Conservation (phyloP, 1,284 basidiomycete species). For the Ganoderma sp. region DNA sequence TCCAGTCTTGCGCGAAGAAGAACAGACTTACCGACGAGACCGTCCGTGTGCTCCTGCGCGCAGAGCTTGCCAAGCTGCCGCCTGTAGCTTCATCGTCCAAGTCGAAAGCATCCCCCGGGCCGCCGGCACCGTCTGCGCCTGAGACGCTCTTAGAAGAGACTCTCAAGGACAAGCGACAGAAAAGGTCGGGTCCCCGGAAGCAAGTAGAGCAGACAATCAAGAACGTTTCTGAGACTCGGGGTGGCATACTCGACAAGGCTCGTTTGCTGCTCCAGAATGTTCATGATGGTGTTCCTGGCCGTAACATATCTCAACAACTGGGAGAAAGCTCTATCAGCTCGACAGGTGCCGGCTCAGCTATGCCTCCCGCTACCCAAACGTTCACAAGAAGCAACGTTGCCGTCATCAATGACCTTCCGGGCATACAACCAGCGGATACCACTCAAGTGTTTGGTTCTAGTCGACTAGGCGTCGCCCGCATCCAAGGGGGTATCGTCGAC, state of each 20-base stretch:
- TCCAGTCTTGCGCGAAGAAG: slow-evolving; percentile 71
- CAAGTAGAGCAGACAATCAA: slow-evolving; percentile 54
- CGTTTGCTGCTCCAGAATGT: slow-evolving; percentile 33
- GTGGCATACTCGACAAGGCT: slow-evolving; percentile 61
- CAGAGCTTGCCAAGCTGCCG: slow-evolving; percentile 47
- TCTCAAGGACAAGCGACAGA: slow-evolving; percentile 50
- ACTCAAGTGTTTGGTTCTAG: slow-evolving; percentile 38
- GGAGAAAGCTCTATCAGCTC: not conserved
- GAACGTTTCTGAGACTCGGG: slow-evolving; percentile 53
- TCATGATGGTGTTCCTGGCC: not conserved
- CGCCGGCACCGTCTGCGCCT: slow-evolving; percentile 29
- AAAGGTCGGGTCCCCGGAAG: slow-evolving; percentile 51
- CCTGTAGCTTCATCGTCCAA: slow-evolving; percentile 30
- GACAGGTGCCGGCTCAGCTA: not conserved
- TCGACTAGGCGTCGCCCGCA: slow-evolving; percentile 26
- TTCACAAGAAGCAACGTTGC: slow-evolving; percentile 48
- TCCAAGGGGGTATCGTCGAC: slow-evolving; percentile 16
- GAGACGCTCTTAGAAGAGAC: slow-evolving; percentile 63
- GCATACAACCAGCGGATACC: slow-evolving; percentile 16
- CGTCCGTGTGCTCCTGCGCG: slow-evolving; percentile 55
- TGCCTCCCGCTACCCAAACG: slow-evolving; percentile 47
- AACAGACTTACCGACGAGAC: slow-evolving; percentile 59
- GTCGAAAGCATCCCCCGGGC: slow-evolving; percentile 38
- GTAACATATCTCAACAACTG: not conserved
- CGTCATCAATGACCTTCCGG: not conserved